Evolutionary conservation across 768 basidiomycete species (phyloP).

Genomic region (Tulasnella sp.): DNA sequence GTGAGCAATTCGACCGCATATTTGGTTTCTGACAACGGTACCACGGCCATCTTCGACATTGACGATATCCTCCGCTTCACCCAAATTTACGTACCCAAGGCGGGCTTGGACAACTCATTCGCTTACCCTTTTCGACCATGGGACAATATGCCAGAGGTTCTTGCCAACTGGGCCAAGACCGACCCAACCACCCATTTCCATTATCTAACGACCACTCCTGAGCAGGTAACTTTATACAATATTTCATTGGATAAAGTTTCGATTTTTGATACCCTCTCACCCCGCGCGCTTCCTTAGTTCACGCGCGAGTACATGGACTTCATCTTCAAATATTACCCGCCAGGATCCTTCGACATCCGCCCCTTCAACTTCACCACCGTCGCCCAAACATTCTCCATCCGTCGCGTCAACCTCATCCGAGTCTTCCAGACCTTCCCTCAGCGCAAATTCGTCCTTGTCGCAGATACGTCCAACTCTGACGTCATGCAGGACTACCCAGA

Average conservation of each 20-base stretch:
- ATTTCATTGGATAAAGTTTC: too few relatives aligned
- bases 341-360: constrained; percentile 27
- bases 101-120: constrained; percentile 28
- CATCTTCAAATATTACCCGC: constrained; percentile 26
- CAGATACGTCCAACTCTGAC: constrained; percentile 12
- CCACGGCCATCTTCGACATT: constrained; percentile 28
- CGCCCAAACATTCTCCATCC: constrained; percentile 24
- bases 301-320: constrained; percentile 28
- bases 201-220: constrained; percentile 29
- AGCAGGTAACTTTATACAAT: too few relatives aligned
- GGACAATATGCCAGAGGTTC: constrained; percentile 25
- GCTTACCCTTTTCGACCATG: constrained; percentile 25
- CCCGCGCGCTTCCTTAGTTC: background rate
- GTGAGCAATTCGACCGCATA: constrained; percentile 24
- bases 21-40: constrained; percentile 25
- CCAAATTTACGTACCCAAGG: constrained; percentile 27
- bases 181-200: constrained; percentile 26
- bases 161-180: constrained; percentile 22
- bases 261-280: too few relatives aligned
- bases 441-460: constrained; percentile 24
- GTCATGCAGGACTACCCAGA: constrained; percentile 7
- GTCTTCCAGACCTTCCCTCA: constrained; percentile 28
- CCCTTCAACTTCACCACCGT: constrained; percentile 27
- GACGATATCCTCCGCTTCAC: constrained; percentile 30
- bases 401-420: constrained; percentile 24